A percentile compares a stretch with the other conserved stretches of the same genome.
Evolutionary conservation across 345 rosid genomes (phyloP).

Genomic region (Gossypium raimondii): DNA sequence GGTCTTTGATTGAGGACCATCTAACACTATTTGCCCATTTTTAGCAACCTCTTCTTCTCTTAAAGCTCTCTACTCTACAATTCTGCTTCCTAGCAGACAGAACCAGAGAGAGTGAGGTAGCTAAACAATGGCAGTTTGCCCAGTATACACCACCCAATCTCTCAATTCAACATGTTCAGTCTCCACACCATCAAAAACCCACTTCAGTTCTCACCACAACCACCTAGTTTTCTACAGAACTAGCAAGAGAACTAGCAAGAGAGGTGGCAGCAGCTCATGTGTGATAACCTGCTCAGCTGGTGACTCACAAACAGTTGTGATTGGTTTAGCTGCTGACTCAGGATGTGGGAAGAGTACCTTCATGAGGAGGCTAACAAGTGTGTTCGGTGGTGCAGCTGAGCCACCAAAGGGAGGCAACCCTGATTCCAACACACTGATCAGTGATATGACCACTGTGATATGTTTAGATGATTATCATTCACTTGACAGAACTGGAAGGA

Average conservation of each 20-base stretch:
- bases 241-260: constrained; percentile 26
- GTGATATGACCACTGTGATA: constrained; percentile 86
- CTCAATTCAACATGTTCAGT: constrained; percentile 64
- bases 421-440: constrained; percentile 89
- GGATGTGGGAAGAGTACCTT: constrained; percentile 97
- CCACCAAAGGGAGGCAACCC: constrained; percentile 96
- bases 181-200: constrained; percentile 46
- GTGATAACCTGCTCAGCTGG: constrained; percentile 60
- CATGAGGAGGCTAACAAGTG: constrained; percentile 88
- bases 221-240: constrained; percentile 47
- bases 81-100: neutral
- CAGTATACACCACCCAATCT: constrained; percentile 64
- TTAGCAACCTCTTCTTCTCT: constrained; percentile 25
- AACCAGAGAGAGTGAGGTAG: constrained; percentile 1
- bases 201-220: constrained; percentile 40
- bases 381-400: constrained; percentile 93
- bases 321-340: constrained; percentile 92
- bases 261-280: constrained; percentile 18
- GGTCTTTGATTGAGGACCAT: neutral
- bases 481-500: constrained; percentile 79
- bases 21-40: constrained; percentile 16
- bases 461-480: constrained; percentile 95
- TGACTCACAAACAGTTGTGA: constrained; percentile 59
- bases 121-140: constrained; percentile 63
- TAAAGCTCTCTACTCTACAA: neutral